Evolutionary conservation across 73 alveolate genomes (phyloP).

Genomic region (Tetrahymena thermophila): DNA sequence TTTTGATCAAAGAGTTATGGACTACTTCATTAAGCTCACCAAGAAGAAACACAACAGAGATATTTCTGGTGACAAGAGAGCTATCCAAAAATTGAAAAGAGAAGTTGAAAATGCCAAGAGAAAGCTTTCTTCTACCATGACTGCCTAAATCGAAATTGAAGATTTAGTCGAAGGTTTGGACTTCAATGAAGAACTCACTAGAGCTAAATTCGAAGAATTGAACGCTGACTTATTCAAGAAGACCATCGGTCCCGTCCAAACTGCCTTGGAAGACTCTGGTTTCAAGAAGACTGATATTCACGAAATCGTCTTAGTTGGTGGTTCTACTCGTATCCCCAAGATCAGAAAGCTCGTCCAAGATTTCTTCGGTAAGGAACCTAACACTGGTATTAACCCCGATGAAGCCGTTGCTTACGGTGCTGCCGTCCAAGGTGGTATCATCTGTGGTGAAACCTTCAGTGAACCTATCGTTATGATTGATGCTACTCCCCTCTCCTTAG

Average conservation of each 20-base stretch:
- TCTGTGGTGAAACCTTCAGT: conserved; percentile 92
- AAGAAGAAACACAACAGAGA: conserved; percentile 88
- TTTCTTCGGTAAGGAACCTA: conserved; percentile 93
- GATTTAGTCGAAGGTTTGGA: conserved; percentile 95
- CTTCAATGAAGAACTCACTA: conserved; percentile 90
- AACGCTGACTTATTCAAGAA: conserved; percentile 89
- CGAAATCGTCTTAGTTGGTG: conserved; percentile 94
- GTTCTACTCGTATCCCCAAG: conserved; percentile 96
- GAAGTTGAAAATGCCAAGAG: conserved; percentile 98
- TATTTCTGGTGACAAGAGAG: conserved; percentile 80
- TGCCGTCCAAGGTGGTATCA: conserved; percentile 98
- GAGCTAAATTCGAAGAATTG: conserved; percentile 98
- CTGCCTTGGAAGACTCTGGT: conserved; percentile 81
- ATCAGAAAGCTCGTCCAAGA: conserved; percentile 75
- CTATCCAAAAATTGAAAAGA: conserved; percentile 91
- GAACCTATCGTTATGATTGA: conserved; percentile 87
- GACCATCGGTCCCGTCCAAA: conserved; percentile 93
- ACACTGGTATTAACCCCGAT: conserved; percentile 96
- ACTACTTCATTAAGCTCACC: conserved; percentile 89
- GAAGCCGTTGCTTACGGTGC: conserved; percentile 99
- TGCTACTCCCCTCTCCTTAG: conserved; percentile 96
- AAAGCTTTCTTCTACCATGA: conserved; percentile 90
- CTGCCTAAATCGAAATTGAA: conserved; percentile 88
- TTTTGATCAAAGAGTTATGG: conserved; percentile 95
- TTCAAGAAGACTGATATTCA: conserved; percentile 66